phyloP scores from a whole-genome alignment of 257 asterid species.

The Leptodermis oblonga region DNA sequence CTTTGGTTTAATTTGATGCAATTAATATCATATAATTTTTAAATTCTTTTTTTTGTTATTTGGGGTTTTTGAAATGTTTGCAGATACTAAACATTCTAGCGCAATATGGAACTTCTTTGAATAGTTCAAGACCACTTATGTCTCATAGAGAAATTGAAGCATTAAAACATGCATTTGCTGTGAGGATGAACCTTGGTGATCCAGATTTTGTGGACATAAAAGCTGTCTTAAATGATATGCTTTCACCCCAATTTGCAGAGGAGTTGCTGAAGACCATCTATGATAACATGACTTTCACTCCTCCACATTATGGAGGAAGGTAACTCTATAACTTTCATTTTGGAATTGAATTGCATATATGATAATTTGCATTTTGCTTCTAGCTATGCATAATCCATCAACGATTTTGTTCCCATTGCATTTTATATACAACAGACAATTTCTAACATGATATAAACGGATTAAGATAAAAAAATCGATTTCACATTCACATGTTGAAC shows the following conservation, averaged over 20 bases:
- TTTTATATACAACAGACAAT: no score
- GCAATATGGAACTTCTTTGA: slow-evolving; percentile 31
- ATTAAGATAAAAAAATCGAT: no score
- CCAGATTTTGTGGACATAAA: slow-evolving; percentile 43
- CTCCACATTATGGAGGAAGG: slow-evolving; percentile 64
- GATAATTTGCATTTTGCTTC: slow-evolving; percentile 1
- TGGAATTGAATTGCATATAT: background rate
- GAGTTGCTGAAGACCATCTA: slow-evolving; percentile 34
- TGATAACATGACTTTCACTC: slow-evolving; percentile 47
- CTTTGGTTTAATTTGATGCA: background rate
- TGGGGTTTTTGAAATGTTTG: no score
- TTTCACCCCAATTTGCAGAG: slow-evolving; percentile 46
- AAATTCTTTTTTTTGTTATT: background rate
- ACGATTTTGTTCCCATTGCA: background rate
- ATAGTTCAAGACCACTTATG: slow-evolving; percentile 33
- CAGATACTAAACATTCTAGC: slow-evolving; percentile 64
- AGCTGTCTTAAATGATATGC: slow-evolving; percentile 37
- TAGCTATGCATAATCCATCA: background rate
- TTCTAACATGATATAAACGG: no score
- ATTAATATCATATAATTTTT: background rate
- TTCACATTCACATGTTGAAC: no score
- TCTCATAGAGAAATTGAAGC: slow-evolving; percentile 60
- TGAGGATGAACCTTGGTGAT: slow-evolving; percentile 63
- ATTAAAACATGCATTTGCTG: slow-evolving; percentile 57
- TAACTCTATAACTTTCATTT: slow-evolving; percentile 23